Percentiles rank a stretch among this genome's conserved stretches.
phyloP scores from a whole-genome alignment of 1,284 basidiomycete genomes.

The Cryptococcus sp. region DNA sequence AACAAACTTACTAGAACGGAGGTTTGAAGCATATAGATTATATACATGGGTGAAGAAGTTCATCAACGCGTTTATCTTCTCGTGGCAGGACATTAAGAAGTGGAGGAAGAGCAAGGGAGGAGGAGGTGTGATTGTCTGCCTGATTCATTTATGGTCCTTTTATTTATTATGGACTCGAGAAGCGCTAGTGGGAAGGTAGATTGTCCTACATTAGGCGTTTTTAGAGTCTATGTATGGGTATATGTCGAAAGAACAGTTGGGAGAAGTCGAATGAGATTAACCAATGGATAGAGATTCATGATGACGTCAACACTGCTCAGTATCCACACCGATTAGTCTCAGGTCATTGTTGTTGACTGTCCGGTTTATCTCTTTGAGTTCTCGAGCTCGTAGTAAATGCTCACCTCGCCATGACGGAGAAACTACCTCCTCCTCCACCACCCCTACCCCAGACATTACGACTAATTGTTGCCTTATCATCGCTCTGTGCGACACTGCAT shows the following conservation, averaged over 20 bases:
- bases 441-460: conserved; percentile 23
- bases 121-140: background rate
- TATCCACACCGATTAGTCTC: no score
- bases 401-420: background rate
- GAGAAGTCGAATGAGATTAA: background rate
- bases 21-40: background rate
- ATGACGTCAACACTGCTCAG: no score
- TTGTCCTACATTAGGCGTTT: background rate
- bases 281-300: background rate
- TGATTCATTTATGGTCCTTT: no score
- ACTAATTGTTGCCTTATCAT: conserved; percentile 35
- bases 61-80: background rate
- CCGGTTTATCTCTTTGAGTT: no score
- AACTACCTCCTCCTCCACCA: conserved; percentile 10
- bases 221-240: conserved; percentile 1
- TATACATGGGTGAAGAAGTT: background rate
- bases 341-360: no score
- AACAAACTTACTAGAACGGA: no score
- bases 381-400: background rate
- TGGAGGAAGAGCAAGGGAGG: background rate
- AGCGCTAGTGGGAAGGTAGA: background rate
- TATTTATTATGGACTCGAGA: no score
- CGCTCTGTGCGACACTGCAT: conserved; percentile 23
- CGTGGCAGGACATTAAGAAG: background rate
- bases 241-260: background rate